These are phyloP conservation scores for Coprinellus aureogranulatus DNA, from an alignment of 768 basidiomycete species.

Conservation along the genomic window DNA sequence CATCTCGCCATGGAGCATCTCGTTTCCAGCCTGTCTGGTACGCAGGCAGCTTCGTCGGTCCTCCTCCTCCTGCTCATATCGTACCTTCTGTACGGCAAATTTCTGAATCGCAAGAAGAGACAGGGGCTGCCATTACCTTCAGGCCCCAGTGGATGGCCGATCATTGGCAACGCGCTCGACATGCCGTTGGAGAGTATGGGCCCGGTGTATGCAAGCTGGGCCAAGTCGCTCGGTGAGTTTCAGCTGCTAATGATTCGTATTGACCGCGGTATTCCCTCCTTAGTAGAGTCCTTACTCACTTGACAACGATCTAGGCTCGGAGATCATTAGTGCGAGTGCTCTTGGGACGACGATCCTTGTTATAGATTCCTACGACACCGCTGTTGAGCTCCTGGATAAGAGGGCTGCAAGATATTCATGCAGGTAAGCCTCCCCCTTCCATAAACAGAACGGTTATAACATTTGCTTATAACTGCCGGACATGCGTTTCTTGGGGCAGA, in stretches of 20 bases:
- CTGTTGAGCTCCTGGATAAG: slow-evolving; percentile 10
- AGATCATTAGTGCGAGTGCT: slow-evolving; percentile 13
- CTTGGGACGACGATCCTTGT: slow-evolving; percentile 11
- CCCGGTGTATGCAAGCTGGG: not conserved
- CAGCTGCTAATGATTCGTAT: not conserved
- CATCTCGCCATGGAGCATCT: no score
- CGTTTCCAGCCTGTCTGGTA: no score
- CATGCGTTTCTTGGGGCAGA: no score
- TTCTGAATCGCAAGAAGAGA: not conserved
- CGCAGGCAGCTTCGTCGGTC: no score
- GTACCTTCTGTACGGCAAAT: not conserved
- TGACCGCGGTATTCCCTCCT: no score
- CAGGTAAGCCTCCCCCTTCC: slow-evolving; percentile 9
- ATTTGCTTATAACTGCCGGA: no score
- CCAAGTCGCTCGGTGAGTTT: not conserved
- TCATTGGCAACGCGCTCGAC: slow-evolving; percentile 9
- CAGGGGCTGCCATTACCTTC: slow-evolving; percentile 1
- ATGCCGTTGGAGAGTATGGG: not conserved
- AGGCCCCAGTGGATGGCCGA: slow-evolving; percentile 2
- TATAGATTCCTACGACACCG: slow-evolving; percentile 4
- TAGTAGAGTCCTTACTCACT: no score
- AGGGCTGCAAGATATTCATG: slow-evolving; percentile 9
- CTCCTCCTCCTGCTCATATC: no score
- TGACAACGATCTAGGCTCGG: not conserved
- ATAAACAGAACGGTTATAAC: no score